Base-by-base conservation (phyloP, 1,139 yeast species). In the Protomyces pachydermus region DNA sequence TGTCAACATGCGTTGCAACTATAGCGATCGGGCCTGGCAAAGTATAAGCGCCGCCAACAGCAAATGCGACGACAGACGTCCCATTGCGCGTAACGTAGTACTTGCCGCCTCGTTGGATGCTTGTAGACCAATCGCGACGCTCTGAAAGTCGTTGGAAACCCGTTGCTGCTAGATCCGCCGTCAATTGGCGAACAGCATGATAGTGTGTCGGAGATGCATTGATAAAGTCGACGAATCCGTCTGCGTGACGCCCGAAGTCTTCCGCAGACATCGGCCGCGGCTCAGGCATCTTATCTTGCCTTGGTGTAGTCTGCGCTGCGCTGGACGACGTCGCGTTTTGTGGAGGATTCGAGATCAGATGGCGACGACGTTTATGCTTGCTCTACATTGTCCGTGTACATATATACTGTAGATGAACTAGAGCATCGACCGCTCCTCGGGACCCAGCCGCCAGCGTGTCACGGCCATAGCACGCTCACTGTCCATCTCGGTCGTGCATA, bases 1-100 rank as follows among this genome's bases (percentile, higher is more conserved):
- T 88, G 74, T 93, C 98, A 0, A 97, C 90, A 73, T 91, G 97
- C 3, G 96, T 96, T 32, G 98, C 98, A 51, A 91, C 86, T 66
- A 93, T 86, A 8, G 97, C 84, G 67, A 91, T 81, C 18, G 96
- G 95, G 70, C 87, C 85, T 16, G 96, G 95, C 16, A 89, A 86
- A 61, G 75, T 72, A 83, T 88, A 89, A 65, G 84, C 73, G 12
- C 81, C 81, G 50, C 71, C 71, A 42, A 88, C 84, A 2, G 86
- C 84, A 75, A 93, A 93, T 1, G 97, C 97, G 69, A 91, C 84
- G 50, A 93, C 78, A 0, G 97, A 88, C 3, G 97, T 88, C 35
- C 86, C 89, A 73, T 93, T 93, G 75, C 97, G 82, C 23, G 95
- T 87, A 64, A 88, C 90, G 72, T 79, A 88, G 75, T 90, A 91